Conservation (phyloP, 2,329 filamentous ascomycete species). For the Penicillium sclerotiorum region DNA sequence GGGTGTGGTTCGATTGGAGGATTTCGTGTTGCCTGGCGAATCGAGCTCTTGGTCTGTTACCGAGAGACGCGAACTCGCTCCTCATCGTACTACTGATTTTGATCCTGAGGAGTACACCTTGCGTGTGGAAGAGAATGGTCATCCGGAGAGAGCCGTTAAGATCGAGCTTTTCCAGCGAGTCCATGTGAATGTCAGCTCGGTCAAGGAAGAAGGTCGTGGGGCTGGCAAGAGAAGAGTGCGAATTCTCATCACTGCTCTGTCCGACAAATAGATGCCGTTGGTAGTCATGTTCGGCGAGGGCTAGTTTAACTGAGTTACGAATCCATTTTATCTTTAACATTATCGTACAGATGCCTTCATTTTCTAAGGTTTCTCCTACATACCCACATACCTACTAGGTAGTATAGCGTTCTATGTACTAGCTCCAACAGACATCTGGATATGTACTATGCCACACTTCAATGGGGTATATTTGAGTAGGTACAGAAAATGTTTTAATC, state of each 20-base stretch:
- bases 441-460: too few species aligned
- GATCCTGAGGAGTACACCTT: conserved; percentile 85
- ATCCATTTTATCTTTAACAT: too few species aligned
- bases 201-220: conserved; percentile 76
- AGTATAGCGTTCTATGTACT: too few species aligned
- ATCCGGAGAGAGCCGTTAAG: conserved; percentile 43
- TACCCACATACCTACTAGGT: too few species aligned
- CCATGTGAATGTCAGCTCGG: conserved; percentile 82
- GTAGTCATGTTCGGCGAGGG: neutral
- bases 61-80: conserved; percentile 36
- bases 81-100: conserved; percentile 72
- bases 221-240: conserved; percentile 83
- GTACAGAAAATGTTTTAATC: too few species aligned
- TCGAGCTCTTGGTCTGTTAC: conserved; percentile 32
- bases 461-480: too few species aligned
- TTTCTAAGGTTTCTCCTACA: neutral
- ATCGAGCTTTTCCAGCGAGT: conserved; percentile 94
- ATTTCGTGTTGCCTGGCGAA: conserved; percentile 71
- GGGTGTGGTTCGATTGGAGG: conserved; percentile 81
- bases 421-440: neutral
- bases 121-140: conserved; percentile 58
- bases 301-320: neutral
- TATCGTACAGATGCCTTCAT: too few species aligned
- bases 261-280: neutral
- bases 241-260: conserved; percentile 39